Evolutionary conservation across 129 eudicot genomes (phyloP), one percentile per base, ranked within the genome.

Genomic region (Centaurea solstitialis): DNA sequence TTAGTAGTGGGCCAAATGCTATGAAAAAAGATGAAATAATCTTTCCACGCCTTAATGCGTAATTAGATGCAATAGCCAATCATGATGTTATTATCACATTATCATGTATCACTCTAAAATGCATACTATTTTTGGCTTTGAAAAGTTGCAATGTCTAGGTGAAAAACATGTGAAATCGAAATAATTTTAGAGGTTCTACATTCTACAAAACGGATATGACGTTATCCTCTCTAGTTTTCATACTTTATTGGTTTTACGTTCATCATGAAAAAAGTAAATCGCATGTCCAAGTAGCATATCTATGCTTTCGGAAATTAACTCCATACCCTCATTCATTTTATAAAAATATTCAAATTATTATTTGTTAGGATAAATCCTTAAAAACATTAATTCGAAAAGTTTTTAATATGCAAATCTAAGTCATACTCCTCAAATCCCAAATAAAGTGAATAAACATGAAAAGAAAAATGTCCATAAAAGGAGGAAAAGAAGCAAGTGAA

Each of bases 401-500:
- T 69, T 30, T 57, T 38, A 13, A 57, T 40, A 79, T 71, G 71
- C 77, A 71, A 79, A 57, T 71, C 77, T 59, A 57, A 23, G 72
- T 72, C 72, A 79, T 30, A 39, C 33, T 80, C 78, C 83, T 79
- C 70, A 80, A 39, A 72, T 21, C 41, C 39, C 45, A 28, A 61
- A 39, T 72, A 80, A 72, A 72, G 84, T 61, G 73, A 76, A 61
- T 3, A 59, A 22, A 18, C 43, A 62, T 64, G 18, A 9, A 30
- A 39, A 61, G 61, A 66, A 38, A 38, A 74, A 59, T 39, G 83
- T 72, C 43, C 72, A 79, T 72, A 71, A 71, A 72, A 6, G 74
- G 15, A 47, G 74, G 74, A 6, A 37, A 37, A n/a, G 21, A 33
- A 11, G 74, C 50, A 70, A 79, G 83, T 79, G 71, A 79, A 70